Conservation (phyloP, 805 yeast species). For the Saturnispora silvae region DNA sequence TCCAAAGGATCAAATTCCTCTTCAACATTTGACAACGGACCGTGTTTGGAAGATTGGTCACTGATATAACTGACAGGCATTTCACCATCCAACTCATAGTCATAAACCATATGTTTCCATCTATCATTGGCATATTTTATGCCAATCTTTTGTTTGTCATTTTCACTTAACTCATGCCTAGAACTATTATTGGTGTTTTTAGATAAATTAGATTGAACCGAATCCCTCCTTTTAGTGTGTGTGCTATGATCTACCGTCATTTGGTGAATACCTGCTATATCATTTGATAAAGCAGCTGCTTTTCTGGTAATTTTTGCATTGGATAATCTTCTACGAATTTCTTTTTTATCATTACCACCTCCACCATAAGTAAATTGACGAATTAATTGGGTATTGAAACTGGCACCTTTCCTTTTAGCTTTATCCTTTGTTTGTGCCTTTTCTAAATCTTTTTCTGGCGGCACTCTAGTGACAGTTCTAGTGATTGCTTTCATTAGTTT, state of each 20-base stretch:
- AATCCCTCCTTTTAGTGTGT: slow-evolving; percentile 3
- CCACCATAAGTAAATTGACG: slow-evolving; percentile 23
- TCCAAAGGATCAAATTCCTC: slow-evolving; percentile 1
- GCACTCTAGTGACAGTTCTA: slow-evolving; percentile 15
- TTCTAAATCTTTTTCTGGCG: slow-evolving; percentile 5
- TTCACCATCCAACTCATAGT: slow-evolving; percentile 14
- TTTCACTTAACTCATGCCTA: not conserved
- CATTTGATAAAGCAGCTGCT: slow-evolving; percentile 34
- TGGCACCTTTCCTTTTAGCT: not conserved
- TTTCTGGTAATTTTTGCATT: slow-evolving; percentile 30
- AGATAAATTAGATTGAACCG: not conserved
- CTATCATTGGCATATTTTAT: slow-evolving; percentile 9
- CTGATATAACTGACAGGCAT: slow-evolving; percentile 14
- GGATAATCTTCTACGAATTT: slow-evolving; percentile 24
- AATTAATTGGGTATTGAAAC: slow-evolving; percentile 12
- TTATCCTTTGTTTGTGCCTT: not conserved
- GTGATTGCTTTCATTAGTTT: slow-evolving; percentile 18
- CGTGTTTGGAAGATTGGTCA: slow-evolving; percentile 4
- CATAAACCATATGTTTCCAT: slow-evolving; percentile 14
- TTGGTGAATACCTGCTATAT: slow-evolving; percentile 33
- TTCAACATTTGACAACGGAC: slow-evolving; percentile 5
- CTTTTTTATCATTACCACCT: slow-evolving; percentile 23
- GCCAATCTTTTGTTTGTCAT: slow-evolving; percentile 7
- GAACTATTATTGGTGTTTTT: not conserved
- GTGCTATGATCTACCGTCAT: slow-evolving; percentile 8